Evolutionary conservation across 116 monocot genomes (phyloP).

Genomic region (Posidonia oceanica): DNA sequence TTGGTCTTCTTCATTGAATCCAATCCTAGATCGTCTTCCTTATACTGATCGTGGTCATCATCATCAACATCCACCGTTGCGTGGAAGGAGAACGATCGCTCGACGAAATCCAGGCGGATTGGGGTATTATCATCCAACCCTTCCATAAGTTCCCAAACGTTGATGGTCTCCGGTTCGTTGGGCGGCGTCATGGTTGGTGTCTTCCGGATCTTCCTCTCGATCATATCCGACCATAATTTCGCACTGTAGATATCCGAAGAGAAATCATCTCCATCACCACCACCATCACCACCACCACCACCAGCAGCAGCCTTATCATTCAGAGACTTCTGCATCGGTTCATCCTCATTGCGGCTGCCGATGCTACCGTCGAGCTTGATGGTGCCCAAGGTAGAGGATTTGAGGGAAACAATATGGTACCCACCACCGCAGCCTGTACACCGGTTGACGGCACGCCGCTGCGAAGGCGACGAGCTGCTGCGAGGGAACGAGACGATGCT

Average conservation of each 20-base stretch:
- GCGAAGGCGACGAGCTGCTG: conserved; percentile 16
- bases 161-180: conserved; percentile 50
- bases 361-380: conserved; percentile 13
- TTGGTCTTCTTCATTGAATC: neutral
- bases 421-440: conserved; percentile 6
- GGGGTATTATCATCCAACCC: conserved; percentile 39
- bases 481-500: conserved; percentile 19
- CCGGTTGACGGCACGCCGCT: neutral
- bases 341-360: neutral
- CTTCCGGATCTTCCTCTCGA: conserved; percentile 3
- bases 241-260: conserved; percentile 2
- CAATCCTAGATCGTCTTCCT: neutral
- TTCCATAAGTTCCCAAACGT: conserved; percentile 53
- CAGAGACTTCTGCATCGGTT: neutral
- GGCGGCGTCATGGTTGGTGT: conserved; percentile 46
- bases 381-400: conserved; percentile 32
- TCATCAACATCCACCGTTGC: neutral
- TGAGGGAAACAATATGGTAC: conserved; percentile 31
- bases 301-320: neutral
- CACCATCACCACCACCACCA: neutral
- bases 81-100: conserved; percentile 15
- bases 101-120: conserved; percentile 5
- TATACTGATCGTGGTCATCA: neutral
- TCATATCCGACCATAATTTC: conserved; percentile 13
- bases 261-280: neutral